A percentile compares a stretch with the other conserved stretches of the same genome.
Conservation (phyloP, 2,329 filamentous ascomycete genomes). For the Ophiostoma quercus region DNA sequence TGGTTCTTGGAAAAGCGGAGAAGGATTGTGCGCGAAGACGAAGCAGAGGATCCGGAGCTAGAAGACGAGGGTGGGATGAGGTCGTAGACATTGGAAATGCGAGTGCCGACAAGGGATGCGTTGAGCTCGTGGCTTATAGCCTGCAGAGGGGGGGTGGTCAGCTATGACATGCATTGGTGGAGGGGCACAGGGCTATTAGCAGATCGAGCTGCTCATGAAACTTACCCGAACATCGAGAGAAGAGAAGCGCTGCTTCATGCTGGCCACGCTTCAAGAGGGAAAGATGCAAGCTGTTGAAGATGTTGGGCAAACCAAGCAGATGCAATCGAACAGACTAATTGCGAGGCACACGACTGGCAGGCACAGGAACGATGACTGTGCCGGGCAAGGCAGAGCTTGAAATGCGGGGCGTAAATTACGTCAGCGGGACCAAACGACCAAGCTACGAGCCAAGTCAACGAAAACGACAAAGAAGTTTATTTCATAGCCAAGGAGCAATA, state of each 20-base stretch:
- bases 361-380: slow-evolving; percentile 19
- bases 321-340: neutral
- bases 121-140: slow-evolving; percentile 93
- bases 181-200: neutral
- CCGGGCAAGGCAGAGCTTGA: slow-evolving; percentile 14
- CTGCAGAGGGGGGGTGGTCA: slow-evolving; percentile 40
- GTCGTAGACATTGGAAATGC: slow-evolving; percentile 92
- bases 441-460: neutral
- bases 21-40: slow-evolving; percentile 76
- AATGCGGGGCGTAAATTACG: slow-evolving; percentile 21
- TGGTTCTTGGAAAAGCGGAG: slow-evolving; percentile 92
- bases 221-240: slow-evolving; percentile 52
- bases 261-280: neutral
- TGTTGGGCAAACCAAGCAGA: neutral
- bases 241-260: slow-evolving; percentile 56
- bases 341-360: slow-evolving; percentile 3
- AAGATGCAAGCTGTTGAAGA: neutral
- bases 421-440: slow-evolving; percentile 16
- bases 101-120: slow-evolving; percentile 65
- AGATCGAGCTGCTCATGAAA: neutral
- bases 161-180: neutral
- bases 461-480: neutral
- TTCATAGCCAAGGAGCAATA: neutral
- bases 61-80: slow-evolving; percentile 40
- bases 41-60: slow-evolving; percentile 18